A percentile compares a stretch with the other conserved stretches of the same genome.
Conservation (phyloP, 805 yeast genomes). For the Yarrowia phangngaensis region DNA sequence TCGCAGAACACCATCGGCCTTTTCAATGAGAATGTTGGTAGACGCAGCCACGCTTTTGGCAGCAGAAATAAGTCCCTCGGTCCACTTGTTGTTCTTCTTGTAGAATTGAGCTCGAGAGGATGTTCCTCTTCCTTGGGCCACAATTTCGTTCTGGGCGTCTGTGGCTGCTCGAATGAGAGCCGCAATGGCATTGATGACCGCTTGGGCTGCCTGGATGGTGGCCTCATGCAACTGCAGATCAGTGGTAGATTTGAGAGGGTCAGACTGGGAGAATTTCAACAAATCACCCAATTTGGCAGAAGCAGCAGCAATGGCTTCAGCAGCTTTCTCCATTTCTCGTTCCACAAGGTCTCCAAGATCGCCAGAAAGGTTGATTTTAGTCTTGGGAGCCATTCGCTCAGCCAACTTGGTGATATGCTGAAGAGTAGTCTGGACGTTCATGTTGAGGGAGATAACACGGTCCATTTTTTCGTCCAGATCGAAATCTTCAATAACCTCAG, state of each 20-base stretch:
- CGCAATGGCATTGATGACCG: slow-evolving; percentile 74
- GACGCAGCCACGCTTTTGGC: slow-evolving; percentile 82
- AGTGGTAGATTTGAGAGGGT: slow-evolving; percentile 51
- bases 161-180: slow-evolving; percentile 70
- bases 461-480: slow-evolving; percentile 66
- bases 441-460: slow-evolving; percentile 67
- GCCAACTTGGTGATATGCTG: slow-evolving; percentile 55
- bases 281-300: slow-evolving; percentile 55
- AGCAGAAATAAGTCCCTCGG: slow-evolving; percentile 88
- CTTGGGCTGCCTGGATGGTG: slow-evolving; percentile 70
- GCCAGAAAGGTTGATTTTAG: slow-evolving; percentile 35
- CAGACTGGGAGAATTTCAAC: slow-evolving; percentile 45
- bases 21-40: slow-evolving; percentile 72
- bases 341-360: slow-evolving; percentile 72
- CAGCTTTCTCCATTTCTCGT: slow-evolving; percentile 67
- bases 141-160: slow-evolving; percentile 78
- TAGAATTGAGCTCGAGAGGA: slow-evolving; percentile 70
- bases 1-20: slow-evolving; percentile 80
- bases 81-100: slow-evolving; percentile 86
- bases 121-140: slow-evolving; percentile 61
- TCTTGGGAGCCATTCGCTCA: slow-evolving; percentile 54
- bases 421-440: slow-evolving; percentile 66
- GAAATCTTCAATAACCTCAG: slow-evolving; percentile 47
- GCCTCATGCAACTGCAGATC: slow-evolving; percentile 72
- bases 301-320: slow-evolving; percentile 63